Evolutionary conservation across 2,329 filamentous ascomycete species (phyloP).

Genomic region (Botrytis pseudocinerea): DNA sequence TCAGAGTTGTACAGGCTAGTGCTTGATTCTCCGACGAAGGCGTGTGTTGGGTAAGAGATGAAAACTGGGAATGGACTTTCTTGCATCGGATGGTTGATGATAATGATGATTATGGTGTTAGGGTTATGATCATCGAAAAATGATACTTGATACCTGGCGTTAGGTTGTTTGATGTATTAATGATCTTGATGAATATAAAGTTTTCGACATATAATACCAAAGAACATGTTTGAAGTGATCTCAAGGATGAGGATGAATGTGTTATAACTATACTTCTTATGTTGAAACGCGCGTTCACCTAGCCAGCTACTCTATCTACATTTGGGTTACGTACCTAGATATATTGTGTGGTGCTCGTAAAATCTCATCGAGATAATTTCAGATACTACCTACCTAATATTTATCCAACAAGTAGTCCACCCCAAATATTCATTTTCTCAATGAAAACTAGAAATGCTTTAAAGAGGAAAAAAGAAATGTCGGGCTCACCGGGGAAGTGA

Average conservation of each 20-base stretch:
- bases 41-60: not conserved
- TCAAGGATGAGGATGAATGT: not conserved
- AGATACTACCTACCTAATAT: not conserved
- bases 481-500: not conserved
- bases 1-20: constrained; percentile 66
- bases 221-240: not conserved
- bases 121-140: not conserved
- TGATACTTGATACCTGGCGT: constrained; percentile 9
- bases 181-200: constrained; percentile 14
- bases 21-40: constrained; percentile 41
- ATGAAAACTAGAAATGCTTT: not conserved
- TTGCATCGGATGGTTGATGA: constrained; percentile 7
- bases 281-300: not conserved
- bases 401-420: too few species aligned
- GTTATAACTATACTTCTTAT: not conserved
- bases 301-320: not conserved
- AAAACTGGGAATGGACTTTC: not conserved
- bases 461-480: not conserved
- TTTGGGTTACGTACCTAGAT: not conserved
- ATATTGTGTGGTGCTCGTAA: not conserved
- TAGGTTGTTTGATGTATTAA: constrained; percentile 10
- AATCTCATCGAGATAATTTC: not conserved
- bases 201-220: not conserved
- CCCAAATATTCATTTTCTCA: not conserved
- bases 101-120: constrained; percentile 12